Percentiles rank a stretch among this genome's conserved stretches.
Evolutionary conservation across 768 basidiomycete species (phyloP).

Genomic region (Mycena maculata): DNA sequence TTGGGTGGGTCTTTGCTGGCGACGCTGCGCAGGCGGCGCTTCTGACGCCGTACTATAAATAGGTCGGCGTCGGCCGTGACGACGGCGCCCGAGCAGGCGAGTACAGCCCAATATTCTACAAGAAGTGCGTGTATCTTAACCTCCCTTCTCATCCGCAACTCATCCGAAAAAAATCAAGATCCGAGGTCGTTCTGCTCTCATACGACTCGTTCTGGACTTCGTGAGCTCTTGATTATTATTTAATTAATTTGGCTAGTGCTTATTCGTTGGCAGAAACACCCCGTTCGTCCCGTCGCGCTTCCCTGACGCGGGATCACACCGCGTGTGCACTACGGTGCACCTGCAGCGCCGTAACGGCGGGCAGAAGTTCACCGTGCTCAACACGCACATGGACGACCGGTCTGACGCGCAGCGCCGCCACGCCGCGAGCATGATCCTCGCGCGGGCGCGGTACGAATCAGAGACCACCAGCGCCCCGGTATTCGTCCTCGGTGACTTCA

Average conservation of each 20-base stretch:
- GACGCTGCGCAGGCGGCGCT: not conserved
- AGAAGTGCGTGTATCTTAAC: slow-evolving; percentile 46
- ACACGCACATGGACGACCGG: slow-evolving; percentile 66
- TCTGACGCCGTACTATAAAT: slow-evolving; percentile 4
- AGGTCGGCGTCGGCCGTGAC: slow-evolving; percentile 73
- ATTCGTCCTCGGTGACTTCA: slow-evolving; percentile 66
- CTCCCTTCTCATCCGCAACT: not conserved
- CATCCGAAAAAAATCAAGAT: slow-evolving; percentile 35
- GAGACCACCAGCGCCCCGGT: slow-evolving; percentile 53
- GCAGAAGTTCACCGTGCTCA: slow-evolving; percentile 55
- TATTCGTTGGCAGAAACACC: slow-evolving; percentile 45
- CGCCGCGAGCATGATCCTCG: slow-evolving; percentile 63
- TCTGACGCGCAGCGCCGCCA: slow-evolving; percentile 64
- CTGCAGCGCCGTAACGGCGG: slow-evolving; percentile 31
- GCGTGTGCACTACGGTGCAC: slow-evolving; percentile 61
- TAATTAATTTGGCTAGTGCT: too few species aligned
- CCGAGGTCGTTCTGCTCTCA: slow-evolving; percentile 49
- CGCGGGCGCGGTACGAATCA: slow-evolving; percentile 62
- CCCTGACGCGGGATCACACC: slow-evolving; percentile 62
- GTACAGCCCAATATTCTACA: slow-evolving; percentile 73
- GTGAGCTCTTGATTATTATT: slow-evolving; percentile 42
- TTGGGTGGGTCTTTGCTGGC: slow-evolving; percentile 52
- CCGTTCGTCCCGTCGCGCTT: slow-evolving; percentile 62
- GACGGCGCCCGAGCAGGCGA: slow-evolving; percentile 68
- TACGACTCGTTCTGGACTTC: slow-evolving; percentile 69